Evolutionary conservation across 768 basidiomycete species (phyloP), one percentile per base, ranked within the genome.

Genomic region (Tylopilus sp.): DNA sequence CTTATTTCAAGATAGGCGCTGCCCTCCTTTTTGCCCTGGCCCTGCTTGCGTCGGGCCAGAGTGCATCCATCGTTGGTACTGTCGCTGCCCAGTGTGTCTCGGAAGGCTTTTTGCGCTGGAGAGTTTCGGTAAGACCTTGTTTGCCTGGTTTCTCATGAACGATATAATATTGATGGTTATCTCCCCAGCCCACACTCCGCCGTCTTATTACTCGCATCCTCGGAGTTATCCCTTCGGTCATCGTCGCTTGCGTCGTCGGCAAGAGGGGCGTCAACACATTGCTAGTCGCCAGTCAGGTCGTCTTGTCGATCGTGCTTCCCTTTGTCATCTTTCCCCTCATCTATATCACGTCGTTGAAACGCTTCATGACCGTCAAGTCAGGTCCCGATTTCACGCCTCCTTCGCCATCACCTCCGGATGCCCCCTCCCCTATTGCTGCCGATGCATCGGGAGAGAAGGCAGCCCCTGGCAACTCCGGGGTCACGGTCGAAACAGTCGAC

Each of bases 61-160:
- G 89, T 56, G 89, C 95, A 0, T 88, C 87, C 8, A 79, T 97
- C 44, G 86, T 95, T 4, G 93, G 91, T 10, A 97, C 92, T 0
- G 78, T 95, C 12, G 86, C 91, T 1, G 93, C 93, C 0, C 94
- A 97, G 69, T 86, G 90, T 20, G 86, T 98, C 35, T 85, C 84
- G 0, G 93, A 97, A 69, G 93, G 94, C 0, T 93, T 94, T 69
- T 76, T 95, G 48, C 82, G 80, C 47, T 95, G 92, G 92, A 79
- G 82, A 41, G 79, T 91, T 31, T 88, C 89, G 57, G 87, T 88
- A 62, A 41, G 63, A 31, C 20, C 41, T 15, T 23, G 22, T 28
- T n/a, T n/a, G 17, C 28, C 55, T 63, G 15, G 40, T 62, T 23
- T 40, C 64, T 9, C 38, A 63, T 51, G 64, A 63, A 13, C 57